Evolutionary conservation across 768 basidiomycete genomes (phyloP).

Genomic region (Kwoniella mangroviensis): DNA sequence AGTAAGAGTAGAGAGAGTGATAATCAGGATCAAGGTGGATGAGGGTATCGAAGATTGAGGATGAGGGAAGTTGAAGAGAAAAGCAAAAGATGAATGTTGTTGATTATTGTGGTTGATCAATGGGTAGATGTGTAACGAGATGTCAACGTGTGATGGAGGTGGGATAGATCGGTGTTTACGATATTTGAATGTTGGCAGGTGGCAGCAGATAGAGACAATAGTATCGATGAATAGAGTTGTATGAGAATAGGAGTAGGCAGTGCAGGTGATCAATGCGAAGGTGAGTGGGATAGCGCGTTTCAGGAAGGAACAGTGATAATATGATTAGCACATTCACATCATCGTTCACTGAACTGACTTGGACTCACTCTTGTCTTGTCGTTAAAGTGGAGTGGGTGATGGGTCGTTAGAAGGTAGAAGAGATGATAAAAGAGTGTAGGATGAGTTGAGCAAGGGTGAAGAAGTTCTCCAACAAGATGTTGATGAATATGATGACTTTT

Average conservation of each 20-base stretch:
- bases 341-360: not conserved
- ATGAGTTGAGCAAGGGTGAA: conserved; percentile 15
- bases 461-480: not conserved
- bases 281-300: conserved; percentile 1
- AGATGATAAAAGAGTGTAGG: not conserved
- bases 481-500: not conserved
- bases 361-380: conserved; percentile 25
- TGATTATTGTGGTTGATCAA: not conserved
- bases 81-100: not conserved
- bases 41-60: not conserved
- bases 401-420: conserved; percentile 8
- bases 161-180: conserved; percentile 2
- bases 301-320: not conserved
- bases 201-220: not conserved
- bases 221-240: not conserved
- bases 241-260: not conserved
- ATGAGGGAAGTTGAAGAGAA: not conserved
- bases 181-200: not conserved
- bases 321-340: not conserved
- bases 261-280: conserved; percentile 3
- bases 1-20: not conserved
- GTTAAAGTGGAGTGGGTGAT: conserved; percentile 6
- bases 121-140: not conserved
- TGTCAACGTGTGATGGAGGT: not conserved
- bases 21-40: conserved; percentile 7